Evolutionary conservation across 495 filamentous ascomycete species (phyloP), one percentile per base, ranked within the genome.

Genomic region (Usnea hakonensis): DNA sequence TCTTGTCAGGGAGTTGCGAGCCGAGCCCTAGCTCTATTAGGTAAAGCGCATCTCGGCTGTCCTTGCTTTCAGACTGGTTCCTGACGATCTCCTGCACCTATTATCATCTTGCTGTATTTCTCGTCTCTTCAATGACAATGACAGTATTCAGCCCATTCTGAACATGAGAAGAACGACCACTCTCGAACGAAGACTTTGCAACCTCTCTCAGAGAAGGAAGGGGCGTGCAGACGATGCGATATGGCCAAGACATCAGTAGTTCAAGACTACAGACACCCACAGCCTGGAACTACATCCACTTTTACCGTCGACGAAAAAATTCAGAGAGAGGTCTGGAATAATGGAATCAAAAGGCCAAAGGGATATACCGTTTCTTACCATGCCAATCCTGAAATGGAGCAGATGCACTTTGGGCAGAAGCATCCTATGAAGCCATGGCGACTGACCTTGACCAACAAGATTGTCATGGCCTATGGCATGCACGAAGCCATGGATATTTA

Each of bases 371-470:
- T 98, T n/a, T 97, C 94, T 44, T 97, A 89, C 79, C 94, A 98
- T 74, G 89, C 90, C 70, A 96, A 96, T 71, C 86, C 91, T n/a
- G 84, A 89, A 56, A 94, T 97, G 72, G 94, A 98, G 76, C 85
- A 87, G 70, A 91, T 96, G 72, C 94, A 98, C 72, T 98, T 98
- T 69, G 94, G 94, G 63, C 86, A 87, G 70, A 87, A 87, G 21
- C 94, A 98, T 76, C 94, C 94, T 19, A 98, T 98, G 94, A 98
- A 98, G 70, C 94, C 94, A 62, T 97, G 93, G 93, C 89, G 94
- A 19, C 80, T 98, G 62, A 96, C 90, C 14, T 83, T 98, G 46
- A 94, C 94, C 62, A 98, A 98, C 72, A 87, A 93, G 70, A 82
- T 98, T 41, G 89, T 98, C 52, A 84, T 94, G 67, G 84, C 89